Evolutionary conservation across 2,329 filamentous ascomycete species (phyloP).

Genomic region (Fusarium tricinctum): DNA sequence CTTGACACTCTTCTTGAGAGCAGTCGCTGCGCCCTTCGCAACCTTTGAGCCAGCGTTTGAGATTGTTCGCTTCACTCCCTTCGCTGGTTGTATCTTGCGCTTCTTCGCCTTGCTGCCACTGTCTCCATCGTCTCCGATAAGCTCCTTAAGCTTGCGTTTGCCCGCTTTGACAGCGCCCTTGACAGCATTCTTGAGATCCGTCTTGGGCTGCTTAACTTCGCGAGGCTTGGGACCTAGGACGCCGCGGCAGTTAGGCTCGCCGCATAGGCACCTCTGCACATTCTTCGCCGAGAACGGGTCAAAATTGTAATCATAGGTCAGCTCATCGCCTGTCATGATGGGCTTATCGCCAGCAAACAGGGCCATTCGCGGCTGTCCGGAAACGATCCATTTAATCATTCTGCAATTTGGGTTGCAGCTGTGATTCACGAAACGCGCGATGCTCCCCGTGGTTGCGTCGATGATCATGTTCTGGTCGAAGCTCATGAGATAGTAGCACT

Average conservation of each 20-base stretch:
- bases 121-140: constrained; percentile 60
- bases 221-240: constrained; percentile 73
- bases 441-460: constrained; percentile 94
- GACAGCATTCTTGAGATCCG: constrained; percentile 57
- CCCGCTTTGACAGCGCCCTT: constrained; percentile 62
- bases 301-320: constrained; percentile 92
- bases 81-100: constrained; percentile 55
- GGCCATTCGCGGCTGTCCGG: constrained; percentile 94
- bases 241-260: constrained; percentile 73
- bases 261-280: constrained; percentile 76
- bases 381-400: constrained; percentile 98
- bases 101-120: constrained; percentile 64
- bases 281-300: constrained; percentile 78
- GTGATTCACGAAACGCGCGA: constrained; percentile 98
- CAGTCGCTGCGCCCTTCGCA: constrained; percentile 55
- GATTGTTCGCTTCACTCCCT: constrained; percentile 54
- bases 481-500: constrained; percentile 99
- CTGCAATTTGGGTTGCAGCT: constrained; percentile 96
- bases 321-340: constrained; percentile 94
- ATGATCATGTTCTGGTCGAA: constrained; percentile 99
- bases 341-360: constrained; percentile 91
- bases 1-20: constrained; percentile 56
- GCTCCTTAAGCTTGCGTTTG: constrained; percentile 70
- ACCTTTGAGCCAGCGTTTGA: constrained; percentile 55
- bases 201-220: constrained; percentile 66